A percentile compares a stretch with the other conserved stretches of the same genome.
These are phyloP conservation scores for Tulasnella sp. DNA, from an alignment of 768 basidiomycete genomes.

Conservation along the genomic window DNA sequence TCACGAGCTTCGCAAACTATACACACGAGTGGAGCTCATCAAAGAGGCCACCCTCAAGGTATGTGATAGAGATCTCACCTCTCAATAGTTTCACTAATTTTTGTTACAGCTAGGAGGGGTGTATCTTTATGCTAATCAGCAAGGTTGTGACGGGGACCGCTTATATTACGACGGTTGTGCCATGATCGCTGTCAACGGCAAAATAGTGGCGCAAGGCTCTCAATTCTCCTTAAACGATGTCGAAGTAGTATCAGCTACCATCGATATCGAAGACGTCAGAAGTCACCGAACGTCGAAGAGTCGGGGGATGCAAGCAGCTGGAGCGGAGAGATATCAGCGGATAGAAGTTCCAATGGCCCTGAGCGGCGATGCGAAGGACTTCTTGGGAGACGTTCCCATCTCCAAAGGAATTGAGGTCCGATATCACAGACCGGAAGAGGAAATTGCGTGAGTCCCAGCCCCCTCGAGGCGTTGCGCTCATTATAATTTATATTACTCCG, in stretches of 20 bases:
- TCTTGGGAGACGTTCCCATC: constrained; percentile 45
- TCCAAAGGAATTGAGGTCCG: constrained; percentile 51
- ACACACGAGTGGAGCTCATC: constrained; percentile 87
- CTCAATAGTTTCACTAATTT: constrained; percentile 2
- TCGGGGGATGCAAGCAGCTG: constrained; percentile 84
- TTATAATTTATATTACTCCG: constrained; percentile 13
- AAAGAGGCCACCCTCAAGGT: constrained; percentile 96
- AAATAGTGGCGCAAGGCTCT: constrained; percentile 87
- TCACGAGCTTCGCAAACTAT: constrained; percentile 95
- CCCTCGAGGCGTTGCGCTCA: background rate
- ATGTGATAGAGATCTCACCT: background rate
- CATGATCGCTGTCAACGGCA: constrained; percentile 93
- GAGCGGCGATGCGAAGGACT: constrained; percentile 59
- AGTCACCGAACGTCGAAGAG: constrained; percentile 81
- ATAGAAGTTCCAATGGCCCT: constrained; percentile 78
- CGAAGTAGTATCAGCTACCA: constrained; percentile 91
- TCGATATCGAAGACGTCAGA: constrained; percentile 96
- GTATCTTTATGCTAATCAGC: constrained; percentile 97
- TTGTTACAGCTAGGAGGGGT: constrained; percentile 80
- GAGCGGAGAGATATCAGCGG: constrained; percentile 68
- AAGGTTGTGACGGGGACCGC: constrained; percentile 97
- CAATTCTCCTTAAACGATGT: constrained; percentile 96
- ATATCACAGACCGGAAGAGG: constrained; percentile 90
- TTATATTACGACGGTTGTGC: constrained; percentile 97
- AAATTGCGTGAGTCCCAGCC: constrained; percentile 76